These are phyloP conservation scores for Penicillium thymicola DNA, from an alignment of 2,329 filamentous ascomycete species.

Conservation along the genomic window DNA sequence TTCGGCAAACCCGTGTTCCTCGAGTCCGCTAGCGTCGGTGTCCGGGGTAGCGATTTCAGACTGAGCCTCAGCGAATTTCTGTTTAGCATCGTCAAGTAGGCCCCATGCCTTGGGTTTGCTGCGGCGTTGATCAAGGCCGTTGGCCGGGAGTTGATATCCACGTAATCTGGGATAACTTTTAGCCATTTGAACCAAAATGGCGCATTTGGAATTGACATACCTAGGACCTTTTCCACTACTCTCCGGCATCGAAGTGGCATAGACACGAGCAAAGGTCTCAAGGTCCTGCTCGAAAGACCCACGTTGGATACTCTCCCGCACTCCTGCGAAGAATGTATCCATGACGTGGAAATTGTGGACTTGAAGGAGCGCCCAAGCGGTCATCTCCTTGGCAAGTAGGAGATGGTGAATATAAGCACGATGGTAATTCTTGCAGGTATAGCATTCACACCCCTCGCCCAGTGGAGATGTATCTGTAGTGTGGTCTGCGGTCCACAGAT, in stretches of 20 bases:
- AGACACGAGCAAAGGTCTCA: conserved; percentile 61
- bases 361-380: conserved; percentile 89
- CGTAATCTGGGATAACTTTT: conserved; percentile 50
- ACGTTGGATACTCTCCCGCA: conserved; percentile 62
- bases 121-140: conserved; percentile 59
- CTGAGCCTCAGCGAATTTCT: conserved; percentile 48
- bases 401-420: conserved; percentile 85
- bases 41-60: conserved; percentile 53
- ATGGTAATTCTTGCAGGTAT: conserved; percentile 79
- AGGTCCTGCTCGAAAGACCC: conserved; percentile 55
- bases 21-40: conserved; percentile 51
- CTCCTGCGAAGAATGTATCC: conserved; percentile 66
- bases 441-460: conserved; percentile 66
- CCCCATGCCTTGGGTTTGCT: conserved; percentile 68
- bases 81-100: conserved; percentile 51
- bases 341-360: conserved; percentile 82
- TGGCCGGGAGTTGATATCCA: conserved; percentile 77
- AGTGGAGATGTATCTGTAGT: conserved; percentile 63
- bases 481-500: conserved; percentile 70
- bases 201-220: conserved; percentile 28
- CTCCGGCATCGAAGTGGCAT: conserved; percentile 68
- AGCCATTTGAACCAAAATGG: background rate
- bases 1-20: conserved; percentile 57
- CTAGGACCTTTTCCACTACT: conserved; percentile 76
- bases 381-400: conserved; percentile 88